phyloP scores from a whole-genome alignment of 192 early-diverging fungal species.

The Hyaloraphidium curvatum region DNA sequence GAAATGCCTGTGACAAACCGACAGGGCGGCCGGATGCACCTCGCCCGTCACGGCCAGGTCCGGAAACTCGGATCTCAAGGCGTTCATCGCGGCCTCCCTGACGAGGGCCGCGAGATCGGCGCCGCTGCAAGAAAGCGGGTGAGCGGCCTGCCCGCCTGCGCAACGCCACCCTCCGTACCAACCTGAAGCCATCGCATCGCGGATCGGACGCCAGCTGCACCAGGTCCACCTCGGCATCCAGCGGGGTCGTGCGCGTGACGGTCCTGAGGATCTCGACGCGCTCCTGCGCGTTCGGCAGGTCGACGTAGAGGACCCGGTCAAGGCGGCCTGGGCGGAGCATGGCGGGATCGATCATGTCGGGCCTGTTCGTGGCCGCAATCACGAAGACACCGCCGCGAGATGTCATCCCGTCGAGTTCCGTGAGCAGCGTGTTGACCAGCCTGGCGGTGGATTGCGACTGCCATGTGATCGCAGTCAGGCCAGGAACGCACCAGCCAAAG shows the following conservation, averaged over 20 bases:
- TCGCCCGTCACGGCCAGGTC: not conserved
- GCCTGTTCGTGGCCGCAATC: constrained; percentile 93
- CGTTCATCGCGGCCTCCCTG: constrained; percentile 17
- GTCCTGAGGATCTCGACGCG: constrained; percentile 70
- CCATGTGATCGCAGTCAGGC: not conserved
- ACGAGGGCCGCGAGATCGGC: constrained; percentile 36
- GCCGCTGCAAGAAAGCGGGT: constrained; percentile 13
- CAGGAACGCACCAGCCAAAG: not conserved
- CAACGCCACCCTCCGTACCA: not conserved
- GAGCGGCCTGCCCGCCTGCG: not conserved
- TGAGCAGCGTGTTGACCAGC: constrained; percentile 91
- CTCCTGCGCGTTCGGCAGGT: constrained; percentile 62
- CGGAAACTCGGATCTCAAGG: not conserved
- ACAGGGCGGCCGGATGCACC: not conserved
- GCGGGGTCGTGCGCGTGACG: constrained; percentile 56
- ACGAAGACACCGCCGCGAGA: constrained; percentile 78
- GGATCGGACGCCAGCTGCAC: constrained; percentile 33
- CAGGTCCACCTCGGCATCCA: constrained; percentile 36
- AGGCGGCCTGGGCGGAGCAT: constrained; percentile 94
- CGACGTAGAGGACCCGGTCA: constrained; percentile 95
- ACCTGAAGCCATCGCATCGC: constrained; percentile 40
- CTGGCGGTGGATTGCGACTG: constrained; percentile 77
- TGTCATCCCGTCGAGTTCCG: constrained; percentile 91
- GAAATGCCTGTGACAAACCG: constrained; percentile 49
- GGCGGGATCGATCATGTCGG: constrained; percentile 93